Base-by-base conservation (phyloP, 768 basidiomycete genomes). In the Leccinellum rugosiceps region DNA sequence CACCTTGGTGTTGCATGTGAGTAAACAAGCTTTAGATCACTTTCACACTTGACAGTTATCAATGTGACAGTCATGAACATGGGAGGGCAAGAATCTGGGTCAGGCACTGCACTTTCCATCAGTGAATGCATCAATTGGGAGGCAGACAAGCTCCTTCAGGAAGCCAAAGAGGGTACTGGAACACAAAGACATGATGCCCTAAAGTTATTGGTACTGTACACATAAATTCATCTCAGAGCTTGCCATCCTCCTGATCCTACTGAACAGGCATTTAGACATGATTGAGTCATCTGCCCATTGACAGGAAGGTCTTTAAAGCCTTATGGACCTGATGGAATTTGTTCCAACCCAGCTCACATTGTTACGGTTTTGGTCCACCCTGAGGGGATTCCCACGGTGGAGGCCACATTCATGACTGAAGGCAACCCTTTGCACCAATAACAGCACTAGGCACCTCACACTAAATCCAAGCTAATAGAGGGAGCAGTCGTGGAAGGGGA, bases 1-100 rank as follows among this genome's bases (percentile, higher is more conserved):
- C 41, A 50, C 35, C 54, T 58, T 30, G 38, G 57, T 35, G 25
- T 57, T 15, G 48, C 41, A 23, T 50, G 55, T 45, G 9, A 50
- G 58, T 44, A 44, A 44, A 38, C 10, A 44, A n/a, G n/a, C n/a
- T n/a, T 30, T 15, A 23, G 9, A 17, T 49, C n/a, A 1, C 31
- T 11, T 25, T 25, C 3, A 25, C 3, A 25, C 4, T 25, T 25
- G 2, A 25, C 4, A 25, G 25, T 25, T 4, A 25, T 25, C 4
- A 4, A 25, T 25, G 3, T 25, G 25, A 4, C 25, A 58, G 54
- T 58, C 41, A 34, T 49, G 25, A 57, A 28, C 34, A 31, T 41
- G 4, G 47, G 55, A 50, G 25, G 54, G 14, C 15, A 1, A 19
- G 19, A 30, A 30, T 50, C 55, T 9, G 32, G 48, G 25, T 2